Conservation (phyloP, 192 early-diverging fungal genomes). For the Coemansia sp. region DNA sequence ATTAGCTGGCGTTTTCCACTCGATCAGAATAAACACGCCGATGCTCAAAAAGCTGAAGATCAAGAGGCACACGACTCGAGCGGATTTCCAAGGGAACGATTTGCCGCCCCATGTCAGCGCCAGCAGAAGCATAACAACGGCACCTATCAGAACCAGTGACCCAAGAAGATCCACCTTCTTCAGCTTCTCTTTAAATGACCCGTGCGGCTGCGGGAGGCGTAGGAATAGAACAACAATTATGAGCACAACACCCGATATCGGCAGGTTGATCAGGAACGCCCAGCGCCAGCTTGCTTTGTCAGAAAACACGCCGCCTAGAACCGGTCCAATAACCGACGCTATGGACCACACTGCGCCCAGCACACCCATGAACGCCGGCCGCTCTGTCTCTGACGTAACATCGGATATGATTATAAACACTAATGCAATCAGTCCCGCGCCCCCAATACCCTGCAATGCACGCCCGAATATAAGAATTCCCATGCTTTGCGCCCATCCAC, state of each 20-base stretch:
- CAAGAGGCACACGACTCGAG: conserved; percentile 59
- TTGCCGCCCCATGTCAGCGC: conserved; percentile 65
- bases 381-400: conserved; percentile 46
- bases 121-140: conserved; percentile 59
- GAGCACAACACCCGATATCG: conserved; percentile 38
- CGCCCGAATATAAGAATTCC: conserved; percentile 67
- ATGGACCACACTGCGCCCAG: conserved; percentile 62
- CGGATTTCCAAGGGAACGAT: conserved; percentile 60
- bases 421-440: conserved; percentile 62
- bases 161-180: conserved; percentile 65
- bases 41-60: conserved; percentile 51
- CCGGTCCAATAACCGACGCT: conserved; percentile 65
- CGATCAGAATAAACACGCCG: conserved; percentile 54
- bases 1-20: conserved; percentile 59
- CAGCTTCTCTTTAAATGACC: conserved; percentile 55
- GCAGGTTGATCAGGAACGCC: conserved; percentile 62
- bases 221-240: conserved; percentile 55
- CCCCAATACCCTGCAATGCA: conserved; percentile 66
- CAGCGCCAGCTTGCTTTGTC: conserved; percentile 71
- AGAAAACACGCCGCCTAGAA: conserved; percentile 68
- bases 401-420: conserved; percentile 71
- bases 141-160: conserved; percentile 52
- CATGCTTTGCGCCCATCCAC: conserved; percentile 60
- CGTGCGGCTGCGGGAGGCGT: conserved; percentile 43
- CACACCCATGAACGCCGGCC: conserved; percentile 39